These are phyloP conservation scores for Aspergillus sp. DNA, from an alignment of 2,329 filamentous ascomycete genomes.

Conservation along the genomic window DNA sequence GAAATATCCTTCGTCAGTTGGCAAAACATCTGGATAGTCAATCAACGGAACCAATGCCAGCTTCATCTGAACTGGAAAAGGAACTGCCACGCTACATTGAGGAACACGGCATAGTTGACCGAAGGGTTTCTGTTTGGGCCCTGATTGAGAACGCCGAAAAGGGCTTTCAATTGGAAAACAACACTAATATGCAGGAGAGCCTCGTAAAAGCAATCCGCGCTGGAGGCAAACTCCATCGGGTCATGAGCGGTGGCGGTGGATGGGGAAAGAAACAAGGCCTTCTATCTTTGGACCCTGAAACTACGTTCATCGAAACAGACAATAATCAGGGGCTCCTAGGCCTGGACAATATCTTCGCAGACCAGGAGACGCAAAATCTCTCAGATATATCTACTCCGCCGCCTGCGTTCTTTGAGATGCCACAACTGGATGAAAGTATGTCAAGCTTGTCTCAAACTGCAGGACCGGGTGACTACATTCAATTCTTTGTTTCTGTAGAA, in stretches of 20 bases:
- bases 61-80: slow-evolving; percentile 45
- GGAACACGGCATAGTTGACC: slow-evolving; percentile 39
- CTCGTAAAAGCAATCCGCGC: slow-evolving; percentile 30
- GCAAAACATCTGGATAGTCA: slow-evolving; percentile 33
- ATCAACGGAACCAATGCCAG: slow-evolving; percentile 37
- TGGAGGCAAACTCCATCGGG: slow-evolving; percentile 43
- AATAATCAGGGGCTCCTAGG: slow-evolving; percentile 17
- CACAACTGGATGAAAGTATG: slow-evolving; percentile 32
- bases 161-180: slow-evolving; percentile 10
- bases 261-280: slow-evolving; percentile 50
- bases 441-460: slow-evolving; percentile 43
- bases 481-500: slow-evolving; percentile 40
- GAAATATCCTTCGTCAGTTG: slow-evolving; percentile 45
- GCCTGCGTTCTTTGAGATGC: slow-evolving; percentile 23
- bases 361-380: slow-evolving; percentile 1
- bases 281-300: slow-evolving; percentile 45
- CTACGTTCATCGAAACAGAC: slow-evolving; percentile 28
- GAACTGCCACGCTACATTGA: slow-evolving; percentile 43
- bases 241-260: slow-evolving; percentile 47
- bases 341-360: slow-evolving; percentile 30
- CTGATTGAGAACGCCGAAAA: slow-evolving; percentile 36
- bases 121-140: slow-evolving; percentile 45
- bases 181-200: slow-evolving; percentile 20
- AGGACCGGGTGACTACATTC: slow-evolving; percentile 40
- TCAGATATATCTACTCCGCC: slow-evolving; percentile 15